A percentile compares a stretch with the other conserved stretches of the same genome.
Evolutionary conservation across 208 protist genomes (phyloP).

Genomic region (Naegleria fowleri): DNA sequence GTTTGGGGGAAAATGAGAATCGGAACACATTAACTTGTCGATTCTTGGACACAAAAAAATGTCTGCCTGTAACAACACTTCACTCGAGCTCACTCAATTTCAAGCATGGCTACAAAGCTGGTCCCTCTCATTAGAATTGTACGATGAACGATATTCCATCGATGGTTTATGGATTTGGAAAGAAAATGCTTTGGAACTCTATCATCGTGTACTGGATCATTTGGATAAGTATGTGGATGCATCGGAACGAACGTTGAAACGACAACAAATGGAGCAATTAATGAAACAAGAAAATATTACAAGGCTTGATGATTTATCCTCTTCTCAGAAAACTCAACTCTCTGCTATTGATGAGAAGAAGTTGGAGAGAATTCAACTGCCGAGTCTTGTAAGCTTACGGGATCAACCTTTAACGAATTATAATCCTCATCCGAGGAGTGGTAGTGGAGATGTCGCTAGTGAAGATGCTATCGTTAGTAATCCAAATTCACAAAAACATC

Average conservation of each 20-base stretch:
- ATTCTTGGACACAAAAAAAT: no score
- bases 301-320: not conserved
- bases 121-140: not conserved
- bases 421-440: not conserved
- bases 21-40: no score
- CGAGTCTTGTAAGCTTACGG: not conserved
- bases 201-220: not conserved
- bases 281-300: not conserved
- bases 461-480: no score
- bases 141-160: not conserved
- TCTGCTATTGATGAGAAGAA: not conserved
- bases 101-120: not conserved
- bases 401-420: not conserved
- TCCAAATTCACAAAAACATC: not conserved
- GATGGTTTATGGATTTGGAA: not conserved
- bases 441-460: no score
- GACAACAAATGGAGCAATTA: no score
- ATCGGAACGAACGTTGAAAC: not conserved
- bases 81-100: not conserved
- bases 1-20: no score
- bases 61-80: not conserved
- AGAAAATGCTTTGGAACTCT: not conserved
- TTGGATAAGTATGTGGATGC: not conserved
- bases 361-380: not conserved
- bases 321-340: not conserved